phyloP scores from a whole-genome alignment of 495 filamentous ascomycete genomes.

The Cercophora newfieldiana region DNA sequence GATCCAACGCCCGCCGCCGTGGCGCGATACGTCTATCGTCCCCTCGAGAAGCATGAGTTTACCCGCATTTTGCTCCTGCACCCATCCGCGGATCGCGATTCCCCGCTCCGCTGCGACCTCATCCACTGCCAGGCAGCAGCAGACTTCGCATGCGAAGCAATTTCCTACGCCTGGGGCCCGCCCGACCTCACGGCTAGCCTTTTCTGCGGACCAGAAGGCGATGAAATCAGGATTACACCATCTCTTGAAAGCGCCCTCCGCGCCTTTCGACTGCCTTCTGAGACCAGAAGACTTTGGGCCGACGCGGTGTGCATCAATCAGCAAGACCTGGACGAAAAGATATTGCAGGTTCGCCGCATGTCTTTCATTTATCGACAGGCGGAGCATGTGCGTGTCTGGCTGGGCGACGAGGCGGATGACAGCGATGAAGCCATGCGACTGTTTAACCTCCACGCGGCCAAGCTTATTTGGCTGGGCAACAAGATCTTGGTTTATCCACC shows the following conservation, averaged over 20 bases:
- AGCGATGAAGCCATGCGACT: neutral
- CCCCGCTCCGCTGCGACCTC: neutral
- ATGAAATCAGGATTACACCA: neutral
- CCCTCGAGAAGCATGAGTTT: neutral
- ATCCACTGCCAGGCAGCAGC: neutral
- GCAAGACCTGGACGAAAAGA: neutral
- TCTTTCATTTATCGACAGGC: neutral
- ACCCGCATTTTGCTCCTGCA: neutral
- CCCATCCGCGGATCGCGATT: neutral
- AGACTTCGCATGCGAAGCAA: neutral
- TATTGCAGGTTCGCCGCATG: slow-evolving; percentile 1
- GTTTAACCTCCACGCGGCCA: neutral
- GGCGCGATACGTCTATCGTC: too few relatives aligned
- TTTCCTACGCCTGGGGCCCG: neutral
- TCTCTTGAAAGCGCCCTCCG: neutral
- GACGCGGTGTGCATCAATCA: slow-evolving; percentile 14
- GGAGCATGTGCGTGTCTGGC: neutral
- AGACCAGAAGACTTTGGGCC: slow-evolving; percentile 1
- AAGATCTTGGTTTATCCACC: neutral
- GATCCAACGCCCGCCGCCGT: too few relatives aligned
- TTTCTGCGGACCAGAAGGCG: neutral
- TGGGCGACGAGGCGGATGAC: neutral
- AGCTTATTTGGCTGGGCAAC: neutral
- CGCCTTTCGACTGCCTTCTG: neutral
- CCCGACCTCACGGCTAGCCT: neutral